Base-by-base conservation (phyloP, 805 yeast genomes). In the Saccharomycopsis selenospora region DNA sequence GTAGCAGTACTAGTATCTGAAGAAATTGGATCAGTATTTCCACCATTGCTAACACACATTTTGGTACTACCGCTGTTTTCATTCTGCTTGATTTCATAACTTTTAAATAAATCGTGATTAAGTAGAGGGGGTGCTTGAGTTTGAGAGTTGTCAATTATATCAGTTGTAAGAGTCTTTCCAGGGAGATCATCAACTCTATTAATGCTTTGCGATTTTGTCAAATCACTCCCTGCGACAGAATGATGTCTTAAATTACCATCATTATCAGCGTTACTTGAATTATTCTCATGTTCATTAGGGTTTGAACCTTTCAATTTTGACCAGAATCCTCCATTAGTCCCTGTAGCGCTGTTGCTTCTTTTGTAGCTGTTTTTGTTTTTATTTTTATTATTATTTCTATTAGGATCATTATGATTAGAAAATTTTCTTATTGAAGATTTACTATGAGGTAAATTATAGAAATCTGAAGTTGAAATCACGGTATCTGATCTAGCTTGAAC, bases 391-490 rank as follows among this genome's bases (percentile, higher is more conserved):
- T n/a, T n/a, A n/a, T n/a, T n/a, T n/a, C n/a, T n/a, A n/a, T n/a
- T n/a, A n/a, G n/a, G n/a, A n/a, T n/a, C n/a, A n/a, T n/a, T n/a
- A n/a, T n/a, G n/a, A n/a, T n/a, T n/a, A n/a, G n/a, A n/a, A n/a
- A n/a, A 14, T 8, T 17, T 25, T 42, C 33, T 42, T 24, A 33
- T 33, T 33, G 38, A 33, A 6, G 38, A 33, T 3, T 27, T 28
- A 4, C 46, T 8, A 26, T 42, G 47, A 4, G 51, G 51, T 40
- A 48, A 42, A 28, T 42, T 42, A 18, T 42, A 43, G 24, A 48
- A 42, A 30, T 42, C 47, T 2, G 44, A 22, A 1, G 51, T 43
- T 17, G 51, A 48, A 24, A 43, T 43, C 4, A 43, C 44, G 10
- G 50, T 47, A 27, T 42, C 46, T 7, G 50, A 23, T 14, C 50